phyloP scores from a whole-genome alignment of 148 eudicot species.

The Amaranthus cruentus region DNA sequence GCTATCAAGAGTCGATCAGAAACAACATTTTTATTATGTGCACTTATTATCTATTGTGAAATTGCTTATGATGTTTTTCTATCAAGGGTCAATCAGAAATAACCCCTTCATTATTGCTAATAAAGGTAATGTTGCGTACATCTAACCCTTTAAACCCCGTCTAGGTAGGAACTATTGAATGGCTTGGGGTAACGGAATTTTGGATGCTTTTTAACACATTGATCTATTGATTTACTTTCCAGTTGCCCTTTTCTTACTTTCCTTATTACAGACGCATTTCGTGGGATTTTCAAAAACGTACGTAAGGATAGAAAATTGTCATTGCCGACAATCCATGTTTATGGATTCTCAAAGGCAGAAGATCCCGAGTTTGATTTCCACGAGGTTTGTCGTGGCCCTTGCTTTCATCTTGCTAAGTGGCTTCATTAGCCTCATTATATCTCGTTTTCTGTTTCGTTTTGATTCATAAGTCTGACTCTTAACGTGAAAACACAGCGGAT shows the following conservation, averaged over 20 bases:
- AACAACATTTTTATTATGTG: too few species aligned
- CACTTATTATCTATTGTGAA: too few species aligned
- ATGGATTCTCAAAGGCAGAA: constrained; percentile 85
- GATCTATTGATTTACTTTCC: too few species aligned
- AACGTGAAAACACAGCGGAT: constrained; percentile 49
- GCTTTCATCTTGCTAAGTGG: background rate
- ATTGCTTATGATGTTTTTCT: too few species aligned
- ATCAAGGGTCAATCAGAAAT: too few species aligned
- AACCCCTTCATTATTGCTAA: too few species aligned
- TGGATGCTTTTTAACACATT: too few species aligned
- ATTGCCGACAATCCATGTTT: constrained; percentile 74
- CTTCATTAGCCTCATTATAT: background rate
- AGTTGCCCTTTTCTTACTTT: background rate
- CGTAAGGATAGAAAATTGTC: constrained; percentile 28
- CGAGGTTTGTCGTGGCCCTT: constrained; percentile 42
- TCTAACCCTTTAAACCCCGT: too few species aligned
- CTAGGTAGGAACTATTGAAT: too few species aligned
- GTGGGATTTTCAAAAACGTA: constrained; percentile 52
- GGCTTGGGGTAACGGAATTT: too few species aligned
- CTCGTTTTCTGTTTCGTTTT: background rate
- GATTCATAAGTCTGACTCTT: background rate
- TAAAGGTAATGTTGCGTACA: too few species aligned
- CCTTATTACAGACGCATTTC: constrained; percentile 53
- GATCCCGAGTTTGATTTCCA: constrained; percentile 93
- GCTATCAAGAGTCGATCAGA: too few species aligned